Percentiles rank a stretch among this genome's conserved stretches.
Conservation (phyloP, 1,139 yeast species). For the Nadsonia starkeyi-henricii region DNA sequence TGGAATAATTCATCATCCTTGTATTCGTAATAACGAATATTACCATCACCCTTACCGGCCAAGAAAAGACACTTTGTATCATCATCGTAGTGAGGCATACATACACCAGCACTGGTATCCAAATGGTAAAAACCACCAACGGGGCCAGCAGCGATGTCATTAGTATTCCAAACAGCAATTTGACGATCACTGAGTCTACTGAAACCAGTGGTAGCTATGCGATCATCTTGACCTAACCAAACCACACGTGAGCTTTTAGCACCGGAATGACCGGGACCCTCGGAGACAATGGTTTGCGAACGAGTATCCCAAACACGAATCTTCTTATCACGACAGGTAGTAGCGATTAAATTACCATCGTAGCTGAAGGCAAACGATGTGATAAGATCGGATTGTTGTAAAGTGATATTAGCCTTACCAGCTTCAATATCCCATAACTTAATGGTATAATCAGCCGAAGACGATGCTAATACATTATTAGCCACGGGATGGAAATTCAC, state of each 20-base stretch:
- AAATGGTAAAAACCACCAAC: constrained; percentile 75
- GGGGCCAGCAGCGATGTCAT: constrained; percentile 62
- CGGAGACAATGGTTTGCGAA: constrained; percentile 55
- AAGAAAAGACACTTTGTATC: constrained; percentile 67
- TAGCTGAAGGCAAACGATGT: constrained; percentile 84
- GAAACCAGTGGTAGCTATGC: constrained; percentile 91
- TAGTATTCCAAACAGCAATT: constrained; percentile 82
- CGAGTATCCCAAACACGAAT: constrained; percentile 87
- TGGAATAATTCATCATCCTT: constrained; percentile 63
- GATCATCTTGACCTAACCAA: constrained; percentile 80
- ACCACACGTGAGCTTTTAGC: constrained; percentile 79
- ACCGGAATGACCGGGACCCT: constrained; percentile 85
- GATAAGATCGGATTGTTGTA: constrained; percentile 78
- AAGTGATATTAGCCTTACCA: constrained; percentile 56
- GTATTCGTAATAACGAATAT: constrained; percentile 82
- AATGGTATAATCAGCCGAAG: constrained; percentile 80
- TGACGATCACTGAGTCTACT: constrained; percentile 89
- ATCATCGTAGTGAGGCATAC: constrained; percentile 81
- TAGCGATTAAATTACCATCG: constrained; percentile 74
- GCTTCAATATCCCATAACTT: constrained; percentile 80
- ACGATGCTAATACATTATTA: constrained; percentile 68
- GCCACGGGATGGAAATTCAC: constrained; percentile 84
- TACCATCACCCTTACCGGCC: constrained; percentile 98
- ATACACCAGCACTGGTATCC: constrained; percentile 85
- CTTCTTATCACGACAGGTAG: constrained; percentile 85